Percentiles rank a stretch among this genome's conserved stretches.
phyloP scores from a whole-genome alignment of 2,329 filamentous ascomycete genomes.

The Myriosclerotinia duriaeana region DNA sequence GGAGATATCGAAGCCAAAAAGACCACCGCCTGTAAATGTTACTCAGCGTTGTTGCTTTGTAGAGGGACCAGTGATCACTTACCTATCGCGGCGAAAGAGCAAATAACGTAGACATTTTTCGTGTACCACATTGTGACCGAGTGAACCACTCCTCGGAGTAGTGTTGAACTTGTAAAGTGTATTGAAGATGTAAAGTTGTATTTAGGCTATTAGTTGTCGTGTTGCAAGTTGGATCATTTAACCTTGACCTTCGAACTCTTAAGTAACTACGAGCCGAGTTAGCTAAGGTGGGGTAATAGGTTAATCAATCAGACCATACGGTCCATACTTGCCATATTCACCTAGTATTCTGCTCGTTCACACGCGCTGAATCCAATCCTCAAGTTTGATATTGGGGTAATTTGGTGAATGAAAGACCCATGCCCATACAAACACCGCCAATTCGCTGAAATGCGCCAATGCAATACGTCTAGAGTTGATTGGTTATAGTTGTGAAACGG shows the following conservation, averaged over 20 bases:
- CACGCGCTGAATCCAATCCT: conserved; percentile 12
- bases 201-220: not conserved
- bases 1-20: conserved; percentile 78
- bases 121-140: conserved; percentile 37
- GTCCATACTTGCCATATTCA: not conserved
- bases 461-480: not conserved
- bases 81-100: conserved; percentile 62
- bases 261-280: not conserved
- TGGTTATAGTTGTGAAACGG: not conserved
- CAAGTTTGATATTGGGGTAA: conserved; percentile 10
- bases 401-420: conserved; percentile 14
- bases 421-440: not conserved
- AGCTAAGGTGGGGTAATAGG: not conserved
- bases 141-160: conserved; percentile 18
- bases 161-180: not conserved
- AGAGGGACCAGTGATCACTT: conserved; percentile 30
- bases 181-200: not conserved
- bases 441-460: not conserved
- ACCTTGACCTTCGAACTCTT: not conserved
- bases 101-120: conserved; percentile 59
- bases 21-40: conserved; percentile 51
- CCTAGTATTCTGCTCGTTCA: conserved; percentile 4
- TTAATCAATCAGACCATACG: not conserved
- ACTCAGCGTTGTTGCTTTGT: conserved; percentile 1
- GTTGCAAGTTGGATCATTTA: conserved; percentile 2